Evolutionary conservation across 495 filamentous ascomycete genomes (phyloP), one percentile per base, ranked within the genome.

Genomic region (Podospora didyma): DNA sequence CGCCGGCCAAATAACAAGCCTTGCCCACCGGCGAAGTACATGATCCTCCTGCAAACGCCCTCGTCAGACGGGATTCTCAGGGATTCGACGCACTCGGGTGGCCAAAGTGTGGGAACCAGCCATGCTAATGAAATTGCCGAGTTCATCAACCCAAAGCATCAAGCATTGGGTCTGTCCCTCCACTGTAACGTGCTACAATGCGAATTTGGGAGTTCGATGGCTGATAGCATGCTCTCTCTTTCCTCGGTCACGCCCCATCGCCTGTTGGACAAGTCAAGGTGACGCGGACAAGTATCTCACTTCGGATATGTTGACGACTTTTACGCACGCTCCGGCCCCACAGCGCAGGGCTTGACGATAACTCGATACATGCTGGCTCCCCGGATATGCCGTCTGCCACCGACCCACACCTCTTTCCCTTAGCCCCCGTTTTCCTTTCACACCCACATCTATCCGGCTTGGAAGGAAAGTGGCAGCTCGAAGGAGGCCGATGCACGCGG

Each of bases 11-110:
- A 66, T 61, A 61, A 49, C 57, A 50, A 50, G 44, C 44, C 20
- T 34, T 14, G n/a, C 34, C 37, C 12, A 21, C 37, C 60, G 67
- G 62, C 61, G 58, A 66, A 20, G 53, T 49, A 66, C 67, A 68
- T 58, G 56, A 51, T 42, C 49, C 49, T 47, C 54, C 51, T 65
- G 65, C 61, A 64, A 59, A 68, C 50, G 42, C 58, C 60, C 62
- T 49, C 17, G 16, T 24, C 37, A 16, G 19, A 52, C 49, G 28
- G 23, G 47, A 24, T 51, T 1, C 14, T 26, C 45, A 46, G 22
- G n/a, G 47, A 42, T 42, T 39, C n/a, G 49, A 49, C 46, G 39
- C 39, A 16, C 12, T 2, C 4, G 5, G 14, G 39, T 42, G 3
- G 26, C 26, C 26, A 31, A 31, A 31, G 14, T 42, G 0, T 42